These are phyloP conservation scores for Venustampulla echinocandica DNA, from an alignment of 495 filamentous ascomycete species.

Conservation along the genomic window DNA sequence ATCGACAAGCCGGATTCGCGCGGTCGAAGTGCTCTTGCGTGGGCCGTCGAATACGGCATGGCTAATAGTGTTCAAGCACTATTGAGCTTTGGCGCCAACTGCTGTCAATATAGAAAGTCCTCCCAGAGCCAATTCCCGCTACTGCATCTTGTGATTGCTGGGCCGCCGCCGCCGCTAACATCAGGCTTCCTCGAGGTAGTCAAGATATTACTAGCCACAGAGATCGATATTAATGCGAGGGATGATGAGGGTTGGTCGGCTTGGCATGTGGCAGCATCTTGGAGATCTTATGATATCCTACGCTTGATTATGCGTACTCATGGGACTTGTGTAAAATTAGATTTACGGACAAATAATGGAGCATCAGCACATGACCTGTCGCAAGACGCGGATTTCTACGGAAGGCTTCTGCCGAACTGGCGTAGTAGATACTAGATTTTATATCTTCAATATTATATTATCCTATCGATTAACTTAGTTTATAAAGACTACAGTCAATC, in stretches of 20 bases:
- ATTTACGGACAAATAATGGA: not conserved
- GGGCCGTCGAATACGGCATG: not conserved
- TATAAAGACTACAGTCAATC: not conserved
- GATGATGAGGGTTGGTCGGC: not conserved
- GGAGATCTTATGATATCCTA: not conserved
- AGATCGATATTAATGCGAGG: not conserved
- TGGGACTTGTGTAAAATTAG: not conserved
- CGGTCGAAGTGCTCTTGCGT: not conserved
- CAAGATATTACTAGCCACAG: not conserved
- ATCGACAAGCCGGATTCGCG: too few relatives aligned
- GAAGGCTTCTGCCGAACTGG: not conserved
- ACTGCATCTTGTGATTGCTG: not conserved
- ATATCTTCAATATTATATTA: not conserved
- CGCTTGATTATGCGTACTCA: not conserved
- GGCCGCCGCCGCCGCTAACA: not conserved
- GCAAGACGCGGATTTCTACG: not conserved
- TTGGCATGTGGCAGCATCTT: not conserved
- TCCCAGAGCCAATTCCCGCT: not conserved
- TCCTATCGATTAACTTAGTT: not conserved
- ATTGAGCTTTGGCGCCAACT: not conserved
- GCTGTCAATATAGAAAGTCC: not conserved
- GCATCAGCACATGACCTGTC: not conserved
- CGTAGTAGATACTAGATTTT: not conserved
- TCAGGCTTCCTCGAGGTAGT: not conserved
- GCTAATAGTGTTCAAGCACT: not conserved